Conservation (phyloP, 2,329 filamentous ascomycete genomes). For the Fusarium duplospermum region DNA sequence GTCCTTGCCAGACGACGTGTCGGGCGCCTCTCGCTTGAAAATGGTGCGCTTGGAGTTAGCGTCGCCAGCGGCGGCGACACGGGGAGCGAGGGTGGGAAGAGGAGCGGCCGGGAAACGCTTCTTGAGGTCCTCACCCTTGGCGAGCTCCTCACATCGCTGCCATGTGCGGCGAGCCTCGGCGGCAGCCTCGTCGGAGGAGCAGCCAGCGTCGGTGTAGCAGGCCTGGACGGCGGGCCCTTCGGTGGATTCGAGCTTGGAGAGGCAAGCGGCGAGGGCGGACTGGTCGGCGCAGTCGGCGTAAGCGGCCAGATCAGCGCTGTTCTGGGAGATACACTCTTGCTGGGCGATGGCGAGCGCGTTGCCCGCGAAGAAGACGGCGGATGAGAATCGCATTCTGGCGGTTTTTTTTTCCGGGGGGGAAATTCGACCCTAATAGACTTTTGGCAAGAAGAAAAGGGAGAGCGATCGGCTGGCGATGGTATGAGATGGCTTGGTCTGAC, state of each 20-base stretch:
- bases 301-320: constrained; percentile 53
- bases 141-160: constrained; percentile 48
- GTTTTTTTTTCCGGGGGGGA: not conserved
- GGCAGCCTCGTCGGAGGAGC: constrained; percentile 46
- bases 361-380: constrained; percentile 50
- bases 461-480: not conserved
- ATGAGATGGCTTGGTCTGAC: constrained; percentile 12
- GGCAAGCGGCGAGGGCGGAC: constrained; percentile 56
- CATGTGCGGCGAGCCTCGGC: constrained; percentile 46
- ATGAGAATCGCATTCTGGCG: constrained; percentile 47
- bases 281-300: constrained; percentile 58
- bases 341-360: constrained; percentile 48
- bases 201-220: constrained; percentile 53
- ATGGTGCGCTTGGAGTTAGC: constrained; percentile 21
- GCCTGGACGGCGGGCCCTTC: constrained; percentile 50
- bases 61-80: constrained; percentile 26
- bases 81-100: constrained; percentile 30
- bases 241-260: constrained; percentile 50
- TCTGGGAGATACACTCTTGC: constrained; percentile 54
- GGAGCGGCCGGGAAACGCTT: constrained; percentile 43
- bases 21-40: constrained; percentile 24
- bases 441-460: not conserved
- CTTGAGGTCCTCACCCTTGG: constrained; percentile 43
- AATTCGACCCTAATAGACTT: not conserved
- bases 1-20: constrained; percentile 39